Conservation (phyloP, 1,139 yeast genomes). For the Lizanozyma gosingica region DNA sequence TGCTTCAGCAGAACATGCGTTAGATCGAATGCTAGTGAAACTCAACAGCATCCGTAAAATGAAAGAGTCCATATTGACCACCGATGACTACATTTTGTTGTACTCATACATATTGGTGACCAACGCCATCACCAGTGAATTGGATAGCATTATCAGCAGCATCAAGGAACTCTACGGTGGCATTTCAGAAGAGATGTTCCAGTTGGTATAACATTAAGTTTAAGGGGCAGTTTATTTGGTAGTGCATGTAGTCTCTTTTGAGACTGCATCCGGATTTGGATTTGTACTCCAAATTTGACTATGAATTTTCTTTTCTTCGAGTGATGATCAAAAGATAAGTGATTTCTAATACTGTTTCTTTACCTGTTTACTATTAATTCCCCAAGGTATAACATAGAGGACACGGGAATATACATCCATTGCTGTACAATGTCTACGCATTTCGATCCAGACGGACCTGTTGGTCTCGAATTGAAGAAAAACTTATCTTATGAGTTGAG, state of each 20-base stretch:
- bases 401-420: too few relatives aligned
- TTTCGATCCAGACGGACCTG: conserved; percentile 35
- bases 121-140: conserved; percentile 54
- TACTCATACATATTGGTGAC: conserved; percentile 72
- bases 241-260: too few relatives aligned
- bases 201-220: conserved; percentile 28
- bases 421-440: conserved; percentile 13
- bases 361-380: too few relatives aligned
- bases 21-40: conserved; percentile 59
- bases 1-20: conserved; percentile 71
- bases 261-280: too few relatives aligned
- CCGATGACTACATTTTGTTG: conserved; percentile 66
- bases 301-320: too few relatives aligned
- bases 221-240: too few relatives aligned
- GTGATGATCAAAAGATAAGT: too few relatives aligned
- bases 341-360: too few relatives aligned
- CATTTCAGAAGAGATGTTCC: conserved; percentile 46
- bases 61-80: conserved; percentile 25
- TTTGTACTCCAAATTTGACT: too few relatives aligned
- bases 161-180: conserved; percentile 57
- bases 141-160: conserved; percentile 46
- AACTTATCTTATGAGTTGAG: conserved; percentile 29
- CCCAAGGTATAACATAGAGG: too few relatives aligned
- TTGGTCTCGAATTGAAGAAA: conserved; percentile 28
- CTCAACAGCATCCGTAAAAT: conserved; percentile 42